phyloP scores from a whole-genome alignment of 305 asterid genomes.

The Stenogyne calaminthoides region DNA sequence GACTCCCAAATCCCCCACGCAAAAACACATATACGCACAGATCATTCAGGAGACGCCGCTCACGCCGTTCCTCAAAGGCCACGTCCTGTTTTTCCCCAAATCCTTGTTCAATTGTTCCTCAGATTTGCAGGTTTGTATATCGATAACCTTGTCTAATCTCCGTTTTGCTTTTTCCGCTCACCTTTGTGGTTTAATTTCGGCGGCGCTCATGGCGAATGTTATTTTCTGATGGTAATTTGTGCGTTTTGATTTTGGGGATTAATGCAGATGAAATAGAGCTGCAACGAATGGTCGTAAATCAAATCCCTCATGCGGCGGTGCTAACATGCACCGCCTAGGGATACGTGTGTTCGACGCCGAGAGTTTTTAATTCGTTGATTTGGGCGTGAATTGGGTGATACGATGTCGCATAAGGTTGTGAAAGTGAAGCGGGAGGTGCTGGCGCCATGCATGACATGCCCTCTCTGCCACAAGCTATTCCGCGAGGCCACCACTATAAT shows the following conservation, averaged over 20 bases:
- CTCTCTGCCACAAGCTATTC: slow-evolving; percentile 75
- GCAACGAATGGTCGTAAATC: slow-evolving; percentile 46
- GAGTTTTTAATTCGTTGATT: slow-evolving; percentile 31
- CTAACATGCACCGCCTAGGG: slow-evolving; percentile 54
- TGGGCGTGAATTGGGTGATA: slow-evolving; percentile 38
- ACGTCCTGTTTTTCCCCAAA: slow-evolving; percentile 37
- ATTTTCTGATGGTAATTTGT: slow-evolving; percentile 31
- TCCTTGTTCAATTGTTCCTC: slow-evolving; percentile 24
- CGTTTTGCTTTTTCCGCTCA: slow-evolving; percentile 10
- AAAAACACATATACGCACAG: slow-evolving; percentile 28
- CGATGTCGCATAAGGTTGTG: slow-evolving; percentile 81
- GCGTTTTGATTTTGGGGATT: slow-evolving; percentile 35
- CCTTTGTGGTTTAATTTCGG: slow-evolving; percentile 4
- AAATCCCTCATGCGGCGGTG: slow-evolving; percentile 34
- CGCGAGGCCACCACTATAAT: slow-evolving; percentile 87
- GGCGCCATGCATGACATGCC: slow-evolving; percentile 97
- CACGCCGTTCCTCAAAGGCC: slow-evolving; percentile 24
- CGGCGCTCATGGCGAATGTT: slow-evolving; percentile 15
- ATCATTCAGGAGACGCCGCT: slow-evolving; percentile 33
- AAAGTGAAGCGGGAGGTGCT: slow-evolving; percentile 64
- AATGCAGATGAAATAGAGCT: slow-evolving; percentile 43
- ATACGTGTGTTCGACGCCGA: slow-evolving; percentile 36
- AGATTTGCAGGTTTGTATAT: slow-evolving; percentile 41
- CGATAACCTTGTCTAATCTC: slow-evolving; percentile 29
- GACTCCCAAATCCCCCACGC: slow-evolving; percentile 45